Evolutionary conservation across 2,329 filamentous ascomycete species (phyloP).

Genomic region (Colletotrichum sp.): DNA sequence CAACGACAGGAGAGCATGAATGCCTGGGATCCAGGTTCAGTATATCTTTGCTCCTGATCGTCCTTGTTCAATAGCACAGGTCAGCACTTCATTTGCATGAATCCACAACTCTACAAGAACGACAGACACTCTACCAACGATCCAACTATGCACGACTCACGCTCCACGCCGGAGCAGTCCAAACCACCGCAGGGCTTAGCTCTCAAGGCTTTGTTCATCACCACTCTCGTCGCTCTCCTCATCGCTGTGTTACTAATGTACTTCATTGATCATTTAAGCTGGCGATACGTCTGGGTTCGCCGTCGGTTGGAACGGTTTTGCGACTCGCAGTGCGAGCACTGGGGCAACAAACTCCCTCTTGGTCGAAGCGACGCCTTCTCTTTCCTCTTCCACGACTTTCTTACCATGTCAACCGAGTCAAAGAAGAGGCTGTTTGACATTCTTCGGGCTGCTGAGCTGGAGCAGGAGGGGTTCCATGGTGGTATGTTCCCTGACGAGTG

Average conservation of each 20-base stretch:
- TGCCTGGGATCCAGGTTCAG: rapidly evolving
- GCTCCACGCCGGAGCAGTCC: neutral
- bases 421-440: neutral
- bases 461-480: neutral
- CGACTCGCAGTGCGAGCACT: neutral
- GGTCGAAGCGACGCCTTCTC: neutral
- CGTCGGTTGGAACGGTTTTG: neutral
- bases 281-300: neutral
- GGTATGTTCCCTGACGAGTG: neutral
- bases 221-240: neutral
- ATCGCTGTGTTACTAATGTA: neutral
- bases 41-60: neutral
- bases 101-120: rapidly evolving
- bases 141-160: neutral
- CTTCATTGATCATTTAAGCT: neutral
- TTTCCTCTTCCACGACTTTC: neutral
- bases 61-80: neutral
- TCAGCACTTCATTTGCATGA: neutral
- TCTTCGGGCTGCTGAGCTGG: neutral
- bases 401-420: neutral
- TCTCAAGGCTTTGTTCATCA: neutral
- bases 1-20: neutral
- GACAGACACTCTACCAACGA: rapidly evolving
- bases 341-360: neutral
- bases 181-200: neutral